Evolutionary conservation across 2,329 filamentous ascomycete genomes (phyloP).

Genomic region (Curvularia sp.): DNA sequence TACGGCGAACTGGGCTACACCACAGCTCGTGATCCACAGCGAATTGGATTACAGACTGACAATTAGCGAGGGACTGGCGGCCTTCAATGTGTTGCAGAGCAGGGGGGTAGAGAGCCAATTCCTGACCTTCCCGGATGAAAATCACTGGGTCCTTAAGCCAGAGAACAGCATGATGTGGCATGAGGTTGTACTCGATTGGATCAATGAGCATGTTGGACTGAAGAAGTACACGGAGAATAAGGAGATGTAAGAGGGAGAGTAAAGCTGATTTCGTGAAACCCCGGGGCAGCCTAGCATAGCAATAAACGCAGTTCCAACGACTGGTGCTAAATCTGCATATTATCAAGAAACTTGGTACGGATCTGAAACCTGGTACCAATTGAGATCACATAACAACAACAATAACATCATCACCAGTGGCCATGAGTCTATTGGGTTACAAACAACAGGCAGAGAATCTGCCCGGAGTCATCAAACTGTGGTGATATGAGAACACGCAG

Average conservation of each 20-base stretch:
- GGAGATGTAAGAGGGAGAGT: constrained; percentile 12
- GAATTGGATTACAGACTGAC: constrained; percentile 89
- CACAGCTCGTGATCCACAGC: constrained; percentile 88
- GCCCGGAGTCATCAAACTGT: no score
- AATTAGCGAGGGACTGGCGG: constrained; percentile 81
- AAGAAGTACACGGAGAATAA: constrained; percentile 49
- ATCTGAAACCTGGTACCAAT: no score
- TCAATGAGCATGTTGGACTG: constrained; percentile 65
- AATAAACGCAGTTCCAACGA: background rate
- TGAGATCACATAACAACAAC: no score
- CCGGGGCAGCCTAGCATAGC: background rate
- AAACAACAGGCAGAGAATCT: no score
- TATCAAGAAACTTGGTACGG: no score
- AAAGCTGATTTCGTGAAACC: background rate
- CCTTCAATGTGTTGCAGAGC: constrained; percentile 85
- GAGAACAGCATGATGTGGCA: constrained; percentile 95
- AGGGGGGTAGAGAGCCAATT: constrained; percentile 77
- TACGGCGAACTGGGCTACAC: constrained; percentile 77
- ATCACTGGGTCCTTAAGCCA: constrained; percentile 85
- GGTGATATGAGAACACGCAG: no score
- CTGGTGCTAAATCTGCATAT: background rate
- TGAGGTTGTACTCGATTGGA: constrained; percentile 80
- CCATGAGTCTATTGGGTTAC: no score
- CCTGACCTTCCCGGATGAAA: constrained; percentile 80
- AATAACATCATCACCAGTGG: no score